Conservation (phyloP, 345 rosid species). For the Gossypium thurberi region DNA sequence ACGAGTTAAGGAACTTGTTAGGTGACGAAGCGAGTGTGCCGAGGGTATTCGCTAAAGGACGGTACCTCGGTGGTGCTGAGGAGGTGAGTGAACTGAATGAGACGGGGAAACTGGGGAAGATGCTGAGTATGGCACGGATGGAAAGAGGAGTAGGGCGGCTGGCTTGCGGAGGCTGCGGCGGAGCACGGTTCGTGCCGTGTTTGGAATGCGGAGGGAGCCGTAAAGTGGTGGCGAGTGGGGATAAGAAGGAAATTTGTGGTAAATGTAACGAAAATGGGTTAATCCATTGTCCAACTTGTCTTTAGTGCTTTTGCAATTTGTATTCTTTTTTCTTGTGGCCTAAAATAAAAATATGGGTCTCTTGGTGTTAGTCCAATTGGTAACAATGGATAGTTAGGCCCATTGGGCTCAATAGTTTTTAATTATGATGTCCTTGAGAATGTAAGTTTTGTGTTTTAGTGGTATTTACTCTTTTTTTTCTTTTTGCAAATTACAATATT, state of each 20-base stretch:
- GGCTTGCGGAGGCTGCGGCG: constrained; percentile 87
- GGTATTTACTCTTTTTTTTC: too few species aligned
- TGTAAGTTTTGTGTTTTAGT: too few species aligned
- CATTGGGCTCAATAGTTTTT: too few species aligned
- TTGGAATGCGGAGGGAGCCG: constrained; percentile 84
- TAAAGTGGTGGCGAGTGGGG: constrained; percentile 51
- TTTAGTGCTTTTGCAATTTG: not conserved
- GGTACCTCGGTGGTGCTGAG: constrained; percentile 75
- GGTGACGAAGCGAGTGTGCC: constrained; percentile 55
- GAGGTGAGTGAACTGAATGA: constrained; percentile 67
- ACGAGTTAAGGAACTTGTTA: constrained; percentile 50
- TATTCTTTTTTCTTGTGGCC: not conserved
- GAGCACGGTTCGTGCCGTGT: constrained; percentile 82
- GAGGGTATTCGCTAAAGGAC: constrained; percentile 74
- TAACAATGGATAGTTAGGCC: too few species aligned
- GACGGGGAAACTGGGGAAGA: constrained; percentile 55
- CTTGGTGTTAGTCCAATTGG: too few species aligned
- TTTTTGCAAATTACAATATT: too few species aligned
- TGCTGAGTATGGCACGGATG: constrained; percentile 56
- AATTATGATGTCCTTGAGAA: too few species aligned
- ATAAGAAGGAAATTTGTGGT: constrained; percentile 47
- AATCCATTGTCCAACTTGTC: constrained; percentile 67
- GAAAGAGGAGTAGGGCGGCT: constrained; percentile 61
- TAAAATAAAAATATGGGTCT: not conserved
- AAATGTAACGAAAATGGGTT: constrained; percentile 87